Evolutionary conservation across 1,284 basidiomycete species (phyloP).

Genomic region (Termitomyces sp.): DNA sequence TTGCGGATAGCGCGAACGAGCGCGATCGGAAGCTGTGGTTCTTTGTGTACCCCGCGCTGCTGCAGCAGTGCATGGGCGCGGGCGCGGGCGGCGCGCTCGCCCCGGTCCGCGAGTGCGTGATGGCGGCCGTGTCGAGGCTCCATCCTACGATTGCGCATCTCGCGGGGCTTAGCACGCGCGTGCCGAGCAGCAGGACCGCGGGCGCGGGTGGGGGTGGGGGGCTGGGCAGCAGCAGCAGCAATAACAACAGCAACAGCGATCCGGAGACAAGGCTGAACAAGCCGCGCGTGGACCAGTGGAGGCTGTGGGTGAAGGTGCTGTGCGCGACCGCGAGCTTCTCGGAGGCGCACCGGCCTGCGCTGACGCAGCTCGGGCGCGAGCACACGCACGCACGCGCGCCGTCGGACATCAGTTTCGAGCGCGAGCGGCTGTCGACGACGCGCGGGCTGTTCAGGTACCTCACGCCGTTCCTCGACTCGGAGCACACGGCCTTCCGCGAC

Average conservation of each 20-base stretch:
- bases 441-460: conserved; percentile 83
- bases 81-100: conserved; percentile 40
- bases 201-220: too few species aligned
- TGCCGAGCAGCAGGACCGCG: too few species aligned
- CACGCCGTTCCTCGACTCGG: conserved; percentile 83
- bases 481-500: conserved; percentile 79
- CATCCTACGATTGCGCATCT: conserved; percentile 64
- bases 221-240: too few species aligned
- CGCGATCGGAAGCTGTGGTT: conserved; percentile 69
- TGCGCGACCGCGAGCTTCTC: conserved; percentile 74
- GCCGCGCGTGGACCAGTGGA: conserved; percentile 79
- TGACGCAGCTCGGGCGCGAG: conserved; percentile 57
- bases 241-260: too few species aligned
- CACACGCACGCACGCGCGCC: conserved; percentile 70
- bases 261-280: conserved; percentile 59
- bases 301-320: conserved; percentile 78
- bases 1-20: conserved; percentile 63
- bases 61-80: conserved; percentile 50
- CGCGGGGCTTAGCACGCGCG: conserved; percentile 59
- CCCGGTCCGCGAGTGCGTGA: conserved; percentile 58
- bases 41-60: conserved; percentile 60
- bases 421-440: conserved; percentile 73
- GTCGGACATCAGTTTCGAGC: conserved; percentile 67
- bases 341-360: conserved; percentile 50
- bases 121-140: conserved; percentile 61